phyloP scores from a whole-genome alignment of 225 moss, liverwort and hornwort genomes.

The Physcomitrellopsis africana region DNA sequence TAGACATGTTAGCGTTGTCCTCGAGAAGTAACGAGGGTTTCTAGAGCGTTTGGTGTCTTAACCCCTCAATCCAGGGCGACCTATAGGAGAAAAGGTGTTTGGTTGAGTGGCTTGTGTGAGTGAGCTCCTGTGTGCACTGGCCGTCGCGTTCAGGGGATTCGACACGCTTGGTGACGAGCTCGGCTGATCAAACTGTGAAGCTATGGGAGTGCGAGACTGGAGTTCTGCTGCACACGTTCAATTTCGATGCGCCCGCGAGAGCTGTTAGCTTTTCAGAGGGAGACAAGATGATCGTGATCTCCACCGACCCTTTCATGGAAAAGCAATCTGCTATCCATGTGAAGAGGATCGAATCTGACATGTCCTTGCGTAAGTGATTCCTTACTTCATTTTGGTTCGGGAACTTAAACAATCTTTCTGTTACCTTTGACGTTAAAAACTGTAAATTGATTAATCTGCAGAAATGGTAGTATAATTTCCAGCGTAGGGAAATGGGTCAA shows the following conservation, averaged over 20 bases:
- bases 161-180: conserved; percentile 70
- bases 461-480: too few species aligned
- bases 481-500: too few species aligned
- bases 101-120: neutral
- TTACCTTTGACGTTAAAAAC: neutral
- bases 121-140: conserved; percentile 3
- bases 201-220: conserved; percentile 77
- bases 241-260: conserved; percentile 70
- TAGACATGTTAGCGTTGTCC: neutral
- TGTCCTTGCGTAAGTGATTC: conserved; percentile 48
- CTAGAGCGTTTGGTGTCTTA: neutral
- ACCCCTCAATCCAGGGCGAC: too few species aligned
- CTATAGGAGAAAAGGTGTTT: neutral
- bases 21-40: neutral
- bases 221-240: conserved; percentile 54
- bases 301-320: conserved; percentile 81
- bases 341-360: conserved; percentile 64
- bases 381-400: neutral
- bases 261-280: conserved; percentile 77
- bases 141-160: conserved; percentile 52
- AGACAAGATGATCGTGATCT: conserved; percentile 70
- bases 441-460: too few species aligned
- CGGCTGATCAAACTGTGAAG: conserved; percentile 70
- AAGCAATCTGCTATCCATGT: conserved; percentile 76
- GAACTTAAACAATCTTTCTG: neutral